Evolutionary conservation across 2,329 filamentous ascomycete species (phyloP).

Genomic region (Fusarium sp.): DNA sequence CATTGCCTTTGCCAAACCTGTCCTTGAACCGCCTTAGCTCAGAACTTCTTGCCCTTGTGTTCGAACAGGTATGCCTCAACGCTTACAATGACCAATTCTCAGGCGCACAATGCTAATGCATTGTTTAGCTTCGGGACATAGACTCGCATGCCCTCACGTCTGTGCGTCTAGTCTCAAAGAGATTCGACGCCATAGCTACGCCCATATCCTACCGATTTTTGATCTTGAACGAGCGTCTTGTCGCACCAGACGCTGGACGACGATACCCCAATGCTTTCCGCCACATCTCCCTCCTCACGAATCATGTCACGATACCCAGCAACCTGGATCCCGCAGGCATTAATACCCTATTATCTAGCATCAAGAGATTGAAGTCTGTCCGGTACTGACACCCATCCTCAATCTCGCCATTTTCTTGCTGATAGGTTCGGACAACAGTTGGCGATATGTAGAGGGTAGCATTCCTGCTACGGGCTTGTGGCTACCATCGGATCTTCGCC

Average conservation of each 20-base stretch:
- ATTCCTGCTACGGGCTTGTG: conserved; percentile 50
- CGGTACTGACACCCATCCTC: conserved; percentile 52
- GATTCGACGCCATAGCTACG: conserved; percentile 59
- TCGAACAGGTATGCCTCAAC: conserved; percentile 57
- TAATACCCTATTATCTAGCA: conserved; percentile 54
- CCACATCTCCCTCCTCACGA: conserved; percentile 58
- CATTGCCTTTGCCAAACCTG: conserved; percentile 16
- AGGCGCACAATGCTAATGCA: conserved; percentile 28
- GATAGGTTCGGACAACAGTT: conserved; percentile 50
- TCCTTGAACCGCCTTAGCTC: conserved; percentile 57
- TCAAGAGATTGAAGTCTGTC: conserved; percentile 58
- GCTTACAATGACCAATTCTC: not conserved
- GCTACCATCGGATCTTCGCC: conserved; percentile 59
- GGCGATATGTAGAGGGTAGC: conserved; percentile 56
- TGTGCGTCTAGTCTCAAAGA: conserved; percentile 57
- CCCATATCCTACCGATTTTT: conserved; percentile 61
- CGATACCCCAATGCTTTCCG: conserved; percentile 53
- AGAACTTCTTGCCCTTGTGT: conserved; percentile 61
- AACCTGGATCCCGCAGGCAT: conserved; percentile 58
- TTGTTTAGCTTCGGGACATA: conserved; percentile 57
- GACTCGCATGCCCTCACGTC: conserved; percentile 54
- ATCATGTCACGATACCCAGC: conserved; percentile 59
- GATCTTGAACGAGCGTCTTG: conserved; percentile 57
- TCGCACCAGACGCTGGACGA: conserved; percentile 54
- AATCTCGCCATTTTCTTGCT: conserved; percentile 12